Evolutionary conservation across 495 filamentous ascomycete genomes (phyloP).

Genomic region (Aspergillus panamensis): DNA sequence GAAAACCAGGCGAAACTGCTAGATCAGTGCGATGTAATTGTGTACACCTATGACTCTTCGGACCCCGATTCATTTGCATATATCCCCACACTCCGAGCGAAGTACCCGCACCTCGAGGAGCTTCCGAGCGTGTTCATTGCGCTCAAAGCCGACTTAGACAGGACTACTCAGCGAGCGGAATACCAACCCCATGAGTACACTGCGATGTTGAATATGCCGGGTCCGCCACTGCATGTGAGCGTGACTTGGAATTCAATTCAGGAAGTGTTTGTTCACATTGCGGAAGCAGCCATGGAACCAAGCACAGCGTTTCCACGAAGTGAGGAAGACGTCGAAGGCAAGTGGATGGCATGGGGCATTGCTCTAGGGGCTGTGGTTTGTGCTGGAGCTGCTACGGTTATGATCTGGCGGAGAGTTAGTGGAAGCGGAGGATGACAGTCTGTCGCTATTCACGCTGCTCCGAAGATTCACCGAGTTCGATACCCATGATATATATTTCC

Average conservation of each 20-base stretch:
- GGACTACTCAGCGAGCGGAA: slow-evolving; percentile 87
- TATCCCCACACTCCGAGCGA: slow-evolving; percentile 73
- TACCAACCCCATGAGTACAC: slow-evolving; percentile 93
- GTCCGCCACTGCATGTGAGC: slow-evolving; percentile 87
- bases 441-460: background rate
- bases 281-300: slow-evolving; percentile 87
- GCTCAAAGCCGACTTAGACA: slow-evolving; percentile 89
- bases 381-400: slow-evolving; percentile 73
- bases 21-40: slow-evolving; percentile 87
- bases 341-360: slow-evolving; percentile 80
- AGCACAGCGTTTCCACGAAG: slow-evolving; percentile 81
- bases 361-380: slow-evolving; percentile 77
- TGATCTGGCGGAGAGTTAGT: slow-evolving; percentile 63
- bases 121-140: slow-evolving; percentile 88
- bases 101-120: slow-evolving; percentile 77
- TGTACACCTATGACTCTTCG: slow-evolving; percentile 94
- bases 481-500: slow-evolving; percentile 13
- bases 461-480: slow-evolving; percentile 10
- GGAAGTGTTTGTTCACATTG: slow-evolving; percentile 84
- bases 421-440: slow-evolving; percentile 31
- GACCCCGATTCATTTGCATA: slow-evolving; percentile 93
- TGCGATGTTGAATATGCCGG: slow-evolving; percentile 63
- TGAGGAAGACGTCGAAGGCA: slow-evolving; percentile 74
- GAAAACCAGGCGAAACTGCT: slow-evolving; percentile 91
- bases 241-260: slow-evolving; percentile 86